Evolutionary conservation across 2,329 filamentous ascomycete genomes (phyloP).

Genomic region (Dothideomycetes sp.): DNA sequence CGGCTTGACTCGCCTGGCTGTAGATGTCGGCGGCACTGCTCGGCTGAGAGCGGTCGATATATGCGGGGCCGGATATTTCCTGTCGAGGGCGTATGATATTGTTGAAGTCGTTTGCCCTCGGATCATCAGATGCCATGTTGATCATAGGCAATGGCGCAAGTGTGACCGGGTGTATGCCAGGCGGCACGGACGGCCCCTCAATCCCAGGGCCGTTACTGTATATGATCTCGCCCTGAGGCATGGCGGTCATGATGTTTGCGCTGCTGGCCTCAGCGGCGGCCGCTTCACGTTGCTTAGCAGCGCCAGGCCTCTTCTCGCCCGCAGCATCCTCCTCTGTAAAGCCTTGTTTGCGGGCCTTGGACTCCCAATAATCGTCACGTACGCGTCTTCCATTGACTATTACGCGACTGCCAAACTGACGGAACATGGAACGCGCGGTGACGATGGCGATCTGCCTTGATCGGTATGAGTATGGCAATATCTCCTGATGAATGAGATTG

Average conservation of each 20-base stretch:
- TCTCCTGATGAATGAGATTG: slow-evolving; percentile 87
- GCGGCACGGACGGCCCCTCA: slow-evolving; percentile 25
- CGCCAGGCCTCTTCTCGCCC: slow-evolving; percentile 90
- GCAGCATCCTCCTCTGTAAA: slow-evolving; percentile 95
- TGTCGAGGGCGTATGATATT: slow-evolving; percentile 77
- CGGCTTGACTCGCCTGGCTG: slow-evolving; percentile 75
- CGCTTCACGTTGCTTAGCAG: slow-evolving; percentile 76
- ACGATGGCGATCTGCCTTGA: slow-evolving; percentile 99
- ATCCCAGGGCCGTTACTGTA: slow-evolving; percentile 52
- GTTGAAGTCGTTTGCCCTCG: slow-evolving; percentile 71
- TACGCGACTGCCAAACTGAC: slow-evolving; percentile 91
- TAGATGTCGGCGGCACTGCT: slow-evolving; percentile 69
- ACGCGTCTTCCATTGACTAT: slow-evolving; percentile 84
- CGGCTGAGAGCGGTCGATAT: slow-evolving; percentile 74
- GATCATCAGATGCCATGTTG: slow-evolving; percentile 67
- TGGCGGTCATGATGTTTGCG: slow-evolving; percentile 47
- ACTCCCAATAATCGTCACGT: slow-evolving; percentile 97
- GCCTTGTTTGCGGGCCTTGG: slow-evolving; percentile 90
- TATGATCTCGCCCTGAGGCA: slow-evolving; percentile 74
- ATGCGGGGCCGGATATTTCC: slow-evolving; percentile 76
- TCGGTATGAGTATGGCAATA: slow-evolving; percentile 91
- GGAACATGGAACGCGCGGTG: slow-evolving; percentile 95
- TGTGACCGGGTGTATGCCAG: slow-evolving; percentile 61
- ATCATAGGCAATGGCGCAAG: slow-evolving; percentile 73
- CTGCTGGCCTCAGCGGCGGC: slow-evolving; percentile 53